Percentiles rank a stretch among this genome's conserved stretches.
Conservation (phyloP, 2,329 filamentous ascomycete species). For the Aureobasidium sp. region DNA sequence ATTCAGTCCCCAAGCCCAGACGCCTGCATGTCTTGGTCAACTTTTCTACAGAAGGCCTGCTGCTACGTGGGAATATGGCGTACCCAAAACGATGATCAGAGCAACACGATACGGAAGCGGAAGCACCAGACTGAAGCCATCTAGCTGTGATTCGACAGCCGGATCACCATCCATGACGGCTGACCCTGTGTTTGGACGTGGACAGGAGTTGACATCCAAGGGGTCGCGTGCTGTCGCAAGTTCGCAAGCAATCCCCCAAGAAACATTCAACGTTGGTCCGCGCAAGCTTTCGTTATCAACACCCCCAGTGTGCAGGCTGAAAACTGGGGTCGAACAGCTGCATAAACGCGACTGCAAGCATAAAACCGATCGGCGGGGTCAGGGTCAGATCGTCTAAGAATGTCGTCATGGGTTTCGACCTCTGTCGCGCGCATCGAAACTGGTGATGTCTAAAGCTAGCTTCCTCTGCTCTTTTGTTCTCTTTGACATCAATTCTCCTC, state of each 20-base stretch:
- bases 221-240: conserved; percentile 8
- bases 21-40: conserved; percentile 45
- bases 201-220: not conserved
- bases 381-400: not conserved
- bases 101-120: conserved; percentile 86
- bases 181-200: not conserved
- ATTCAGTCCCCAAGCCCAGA: conserved; percentile 93
- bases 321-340: no score
- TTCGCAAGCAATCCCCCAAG: not conserved
- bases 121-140: conserved; percentile 77
- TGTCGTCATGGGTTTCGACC: not conserved
- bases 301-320: not conserved
- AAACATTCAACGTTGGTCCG: not conserved
- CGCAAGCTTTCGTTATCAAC: not conserved
- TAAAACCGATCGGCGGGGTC: no score
- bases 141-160: conserved; percentile 58
- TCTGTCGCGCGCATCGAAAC: not conserved
- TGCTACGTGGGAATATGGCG: conserved; percentile 19
- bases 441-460: not conserved
- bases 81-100: conserved; percentile 76
- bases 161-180: conserved; percentile 61
- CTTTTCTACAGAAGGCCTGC: not conserved
- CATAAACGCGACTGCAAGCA: not conserved
- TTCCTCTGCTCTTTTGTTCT: not conserved
- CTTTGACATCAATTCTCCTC: not conserved